Base-by-base conservation (phyloP, 192 early-diverging fungal genomes). In the Umbelopsis vinacea region DNA sequence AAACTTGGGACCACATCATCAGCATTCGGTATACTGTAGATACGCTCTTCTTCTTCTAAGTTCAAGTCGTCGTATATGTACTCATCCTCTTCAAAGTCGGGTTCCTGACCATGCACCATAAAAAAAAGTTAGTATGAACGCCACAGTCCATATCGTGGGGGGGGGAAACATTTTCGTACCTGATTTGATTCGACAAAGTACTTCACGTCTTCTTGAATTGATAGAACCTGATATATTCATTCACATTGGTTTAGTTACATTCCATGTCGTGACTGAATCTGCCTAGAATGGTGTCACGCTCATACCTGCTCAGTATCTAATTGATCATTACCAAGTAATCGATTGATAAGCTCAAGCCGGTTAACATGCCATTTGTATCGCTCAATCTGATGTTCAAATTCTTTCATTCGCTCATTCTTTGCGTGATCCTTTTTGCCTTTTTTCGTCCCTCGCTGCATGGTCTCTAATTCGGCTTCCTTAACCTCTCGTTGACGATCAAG, bases 21-120 rank as follows among this genome's bases (percentile, higher is more conserved):
- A 8, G 93, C 94, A 66, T 88, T 79, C 12, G 85, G 84, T 35
- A 94, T 83, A 45, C 90, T 86, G 85, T 87, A 94, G 46, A 89
- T 73, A 45, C 82, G 88, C 72, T 95, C 95, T 22, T 94, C 92
- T 40, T 96, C 94, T 57, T 93, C 93, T 68, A 97, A 80, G 74
- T 93, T 90, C 72, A 97, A 74, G 46, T 95, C 92, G 72, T 97
- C 93, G 79, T 97, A 97, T 53, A 97, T 91, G 69, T 82, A 85
- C 75, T 96, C 93, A 75, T 96, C 90, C 75, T 98, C 96, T 21
- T 90, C 87, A 83, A 94, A 97, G 70, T 95, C 93, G 23, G 89
- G 90, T 26, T 95, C 92, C 68, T 91, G 87, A 81, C 93, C 94
- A 69, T 84, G 79, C 53, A 95, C 91, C 38, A 43, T 43, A 71